These are phyloP conservation scores for Cnidoscolus chayamansa DNA, from an alignment of 441 rosid genomes.

Conservation along the genomic window DNA sequence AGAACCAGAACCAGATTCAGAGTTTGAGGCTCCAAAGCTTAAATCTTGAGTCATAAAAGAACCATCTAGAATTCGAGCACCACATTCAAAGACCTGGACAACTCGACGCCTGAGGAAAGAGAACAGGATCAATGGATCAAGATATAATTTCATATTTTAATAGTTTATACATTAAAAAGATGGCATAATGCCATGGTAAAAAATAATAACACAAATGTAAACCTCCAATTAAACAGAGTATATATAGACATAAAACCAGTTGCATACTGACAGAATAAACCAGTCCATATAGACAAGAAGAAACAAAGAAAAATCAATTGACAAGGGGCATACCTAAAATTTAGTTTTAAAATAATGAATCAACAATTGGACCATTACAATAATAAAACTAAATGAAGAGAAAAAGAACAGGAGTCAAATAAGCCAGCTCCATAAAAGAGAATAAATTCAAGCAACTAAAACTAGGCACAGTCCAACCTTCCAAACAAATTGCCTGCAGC, in stretches of 20 bases:
- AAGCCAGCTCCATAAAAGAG: neutral
- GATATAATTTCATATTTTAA: neutral
- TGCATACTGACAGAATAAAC: neutral
- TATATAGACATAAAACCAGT: neutral
- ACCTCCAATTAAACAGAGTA: neutral
- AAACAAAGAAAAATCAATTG: neutral
- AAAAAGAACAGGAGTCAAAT: neutral
- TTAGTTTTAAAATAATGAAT: neutral
- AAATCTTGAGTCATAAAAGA: conserved; percentile 93
- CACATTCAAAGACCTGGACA: conserved; percentile 88
- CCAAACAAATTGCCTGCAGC: conserved; percentile 98
- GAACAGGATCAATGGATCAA: conserved; percentile 15
- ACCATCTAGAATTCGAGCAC: conserved; percentile 96
- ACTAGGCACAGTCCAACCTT: conserved; percentile 47
- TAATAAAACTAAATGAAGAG: conserved; percentile 8
- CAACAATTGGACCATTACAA: neutral
- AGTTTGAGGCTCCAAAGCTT: conserved; percentile 62
- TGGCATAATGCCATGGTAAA: neutral
- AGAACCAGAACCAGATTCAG: conserved; percentile 69
- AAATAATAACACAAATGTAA: neutral
- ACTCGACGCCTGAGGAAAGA: conserved; percentile 79
- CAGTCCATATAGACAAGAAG: neutral
- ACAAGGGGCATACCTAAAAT: neutral
- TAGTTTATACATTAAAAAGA: neutral
- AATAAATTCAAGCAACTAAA: conserved; percentile 16